Conservation (phyloP, 805 yeast genomes). For the Wickerhamiella brachini region DNA sequence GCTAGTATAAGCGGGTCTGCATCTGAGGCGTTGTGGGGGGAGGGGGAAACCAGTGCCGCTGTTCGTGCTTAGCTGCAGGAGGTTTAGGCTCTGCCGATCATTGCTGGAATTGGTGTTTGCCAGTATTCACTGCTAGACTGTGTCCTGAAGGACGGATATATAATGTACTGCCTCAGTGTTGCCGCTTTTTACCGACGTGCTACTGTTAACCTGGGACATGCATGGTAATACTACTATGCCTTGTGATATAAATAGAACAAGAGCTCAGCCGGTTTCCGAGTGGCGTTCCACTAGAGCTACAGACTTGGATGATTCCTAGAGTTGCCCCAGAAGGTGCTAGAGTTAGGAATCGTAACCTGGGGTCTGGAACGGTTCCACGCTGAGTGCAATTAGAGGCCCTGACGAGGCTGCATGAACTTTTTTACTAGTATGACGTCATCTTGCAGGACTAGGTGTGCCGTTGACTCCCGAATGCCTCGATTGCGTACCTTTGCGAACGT, state of each 20-base stretch:
- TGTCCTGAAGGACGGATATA: no score
- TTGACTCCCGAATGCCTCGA: background rate
- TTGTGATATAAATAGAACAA: background rate
- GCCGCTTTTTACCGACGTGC: no score
- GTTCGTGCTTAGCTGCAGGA: background rate
- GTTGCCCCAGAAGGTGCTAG: no score
- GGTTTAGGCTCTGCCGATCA: background rate
- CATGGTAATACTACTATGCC: background rate
- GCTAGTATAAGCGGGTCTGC: background rate
- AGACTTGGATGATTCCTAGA: background rate
- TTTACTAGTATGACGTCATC: background rate
- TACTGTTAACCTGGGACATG: background rate
- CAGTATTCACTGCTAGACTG: no score
- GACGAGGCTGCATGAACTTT: background rate
- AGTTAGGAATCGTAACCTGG: no score
- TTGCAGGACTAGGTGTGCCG: background rate
- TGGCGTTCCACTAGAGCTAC: no score
- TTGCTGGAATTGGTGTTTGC: no score
- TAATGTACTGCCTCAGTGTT: no score
- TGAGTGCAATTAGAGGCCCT: background rate
- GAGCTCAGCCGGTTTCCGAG: no score
- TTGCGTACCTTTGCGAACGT: background rate
- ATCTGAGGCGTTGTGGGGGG: background rate
- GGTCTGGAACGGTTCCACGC: background rate
- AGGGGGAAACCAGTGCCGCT: background rate